Evolutionary conservation across 2,329 filamentous ascomycete species (phyloP).

Genomic region (Sporothrix phasma): DNA sequence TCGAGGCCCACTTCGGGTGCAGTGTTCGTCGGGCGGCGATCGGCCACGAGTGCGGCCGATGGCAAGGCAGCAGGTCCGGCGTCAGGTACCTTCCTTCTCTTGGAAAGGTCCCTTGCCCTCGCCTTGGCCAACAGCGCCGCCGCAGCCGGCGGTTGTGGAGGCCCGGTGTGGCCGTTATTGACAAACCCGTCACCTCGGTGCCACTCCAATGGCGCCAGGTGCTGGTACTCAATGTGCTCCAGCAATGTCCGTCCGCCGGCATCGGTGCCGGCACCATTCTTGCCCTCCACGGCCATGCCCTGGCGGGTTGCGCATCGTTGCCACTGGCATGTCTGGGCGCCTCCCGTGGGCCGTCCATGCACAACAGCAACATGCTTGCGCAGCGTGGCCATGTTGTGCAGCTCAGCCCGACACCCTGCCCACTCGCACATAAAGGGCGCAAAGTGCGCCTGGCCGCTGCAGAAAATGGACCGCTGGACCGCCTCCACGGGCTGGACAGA

Average conservation of each 20-base stretch:
- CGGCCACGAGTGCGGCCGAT: neutral
- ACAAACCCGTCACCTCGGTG: slow-evolving; percentile 49
- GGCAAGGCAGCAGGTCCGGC: neutral
- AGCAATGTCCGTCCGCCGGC: slow-evolving; percentile 28
- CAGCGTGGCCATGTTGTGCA: slow-evolving; percentile 53
- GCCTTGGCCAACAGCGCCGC: slow-evolving; percentile 18
- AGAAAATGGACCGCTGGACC: slow-evolving; percentile 32
- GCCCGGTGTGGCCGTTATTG: slow-evolving; percentile 27
- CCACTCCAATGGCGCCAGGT: slow-evolving; percentile 46
- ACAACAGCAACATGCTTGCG: slow-evolving; percentile 42
- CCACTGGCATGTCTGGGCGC: slow-evolving; percentile 30
- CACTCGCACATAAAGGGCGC: slow-evolving; percentile 51
- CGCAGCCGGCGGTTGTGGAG: neutral
- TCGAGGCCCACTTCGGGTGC: neutral
- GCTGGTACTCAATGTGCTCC: slow-evolving; percentile 43
- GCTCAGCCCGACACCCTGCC: slow-evolving; percentile 46
- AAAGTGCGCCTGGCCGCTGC: slow-evolving; percentile 34
- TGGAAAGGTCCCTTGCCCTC: neutral
- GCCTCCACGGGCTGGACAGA: slow-evolving; percentile 26
- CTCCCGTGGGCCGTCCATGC: slow-evolving; percentile 28
- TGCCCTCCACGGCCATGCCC: slow-evolving; percentile 17
- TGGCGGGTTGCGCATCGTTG: slow-evolving; percentile 28
- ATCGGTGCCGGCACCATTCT: neutral
- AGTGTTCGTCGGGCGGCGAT: neutral
- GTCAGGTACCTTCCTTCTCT: neutral